Conservation (phyloP, 2,329 filamentous ascomycete species). For the Colletotrichum cereale region DNA sequence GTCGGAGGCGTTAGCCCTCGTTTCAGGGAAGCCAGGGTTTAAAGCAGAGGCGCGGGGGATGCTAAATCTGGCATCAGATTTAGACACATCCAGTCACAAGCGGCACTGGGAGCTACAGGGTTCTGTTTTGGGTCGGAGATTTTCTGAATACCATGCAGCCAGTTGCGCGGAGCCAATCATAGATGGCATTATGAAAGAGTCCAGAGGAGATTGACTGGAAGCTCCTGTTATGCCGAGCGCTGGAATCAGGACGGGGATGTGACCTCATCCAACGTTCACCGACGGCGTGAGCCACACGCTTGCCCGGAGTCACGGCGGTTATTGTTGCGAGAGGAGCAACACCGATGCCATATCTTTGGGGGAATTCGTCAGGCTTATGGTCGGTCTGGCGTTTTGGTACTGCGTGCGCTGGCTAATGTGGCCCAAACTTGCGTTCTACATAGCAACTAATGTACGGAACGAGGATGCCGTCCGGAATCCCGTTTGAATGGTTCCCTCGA, state of each 20-base stretch:
- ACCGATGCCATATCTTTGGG: neutral
- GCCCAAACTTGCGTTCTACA: slow-evolving; percentile 13
- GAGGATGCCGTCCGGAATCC: slow-evolving; percentile 11
- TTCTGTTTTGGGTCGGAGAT: slow-evolving; percentile 33
- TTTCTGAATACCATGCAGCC: slow-evolving; percentile 24
- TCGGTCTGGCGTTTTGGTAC: slow-evolving; percentile 12
- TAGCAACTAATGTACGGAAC: slow-evolving; percentile 25
- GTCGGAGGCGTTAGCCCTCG: slow-evolving; percentile 13
- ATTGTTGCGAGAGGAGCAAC: neutral
- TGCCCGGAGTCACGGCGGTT: neutral
- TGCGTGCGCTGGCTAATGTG: slow-evolving; percentile 9
- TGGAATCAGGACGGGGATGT: neutral
- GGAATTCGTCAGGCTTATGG: slow-evolving; percentile 1
- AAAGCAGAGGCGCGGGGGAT: slow-evolving; percentile 15
- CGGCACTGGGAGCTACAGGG: slow-evolving; percentile 9
- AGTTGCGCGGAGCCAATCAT: slow-evolving; percentile 16
- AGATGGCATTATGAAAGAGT: neutral
- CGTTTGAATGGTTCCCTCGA: slow-evolving; percentile 6
- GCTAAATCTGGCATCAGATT: slow-evolving; percentile 31
- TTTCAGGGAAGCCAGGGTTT: slow-evolving; percentile 34
- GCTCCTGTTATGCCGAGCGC: neutral
- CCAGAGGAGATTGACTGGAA: slow-evolving; percentile 12
- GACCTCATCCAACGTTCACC: neutral
- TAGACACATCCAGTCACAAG: slow-evolving; percentile 25
- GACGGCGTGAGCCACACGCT: neutral